Evolutionary conservation across 352 stramenopile genomes (phyloP).

Genomic region (Pythium chondricola): DNA sequence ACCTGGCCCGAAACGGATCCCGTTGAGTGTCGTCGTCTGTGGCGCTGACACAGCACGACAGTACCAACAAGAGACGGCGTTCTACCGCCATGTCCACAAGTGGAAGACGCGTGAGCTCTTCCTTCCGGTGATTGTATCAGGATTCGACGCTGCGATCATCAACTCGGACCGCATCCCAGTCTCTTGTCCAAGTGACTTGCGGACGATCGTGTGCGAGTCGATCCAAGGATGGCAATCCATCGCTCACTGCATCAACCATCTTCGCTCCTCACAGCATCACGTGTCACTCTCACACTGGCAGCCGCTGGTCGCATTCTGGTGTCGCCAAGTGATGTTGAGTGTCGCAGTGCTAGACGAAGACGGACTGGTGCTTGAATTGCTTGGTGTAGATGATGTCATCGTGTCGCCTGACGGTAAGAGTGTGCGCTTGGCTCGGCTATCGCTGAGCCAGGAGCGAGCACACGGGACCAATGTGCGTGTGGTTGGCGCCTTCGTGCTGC

Average conservation of each 20-base stretch:
- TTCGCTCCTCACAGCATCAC: not conserved
- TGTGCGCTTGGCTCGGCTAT: constrained; percentile 24
- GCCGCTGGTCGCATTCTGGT: constrained; percentile 24
- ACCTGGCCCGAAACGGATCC: not conserved
- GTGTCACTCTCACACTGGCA: constrained; percentile 19
- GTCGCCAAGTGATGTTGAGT: constrained; percentile 26
- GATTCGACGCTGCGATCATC: not conserved
- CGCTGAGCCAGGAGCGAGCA: not conserved
- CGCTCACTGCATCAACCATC: constrained; percentile 15
- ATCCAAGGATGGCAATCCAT: constrained; percentile 25
- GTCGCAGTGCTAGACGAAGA: constrained; percentile 27
- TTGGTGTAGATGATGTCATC: constrained; percentile 23
- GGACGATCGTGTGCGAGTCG: constrained; percentile 25
- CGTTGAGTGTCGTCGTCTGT: constrained; percentile 4
- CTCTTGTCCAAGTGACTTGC: not conserved
- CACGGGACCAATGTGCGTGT: not conserved
- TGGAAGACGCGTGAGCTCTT: constrained; percentile 15
- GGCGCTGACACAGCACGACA: not conserved
- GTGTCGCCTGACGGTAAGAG: constrained; percentile 23
- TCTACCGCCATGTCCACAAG: constrained; percentile 10
- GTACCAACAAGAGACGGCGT: not conserved
- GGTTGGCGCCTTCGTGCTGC: not conserved
- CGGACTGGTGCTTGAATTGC: constrained; percentile 5
- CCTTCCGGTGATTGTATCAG: constrained; percentile 7
- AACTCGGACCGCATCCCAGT: constrained; percentile 2